Evolutionary conservation across 768 basidiomycete genomes (phyloP), one percentile per base, ranked within the genome.

Genomic region (Tulasnella sp.): DNA sequence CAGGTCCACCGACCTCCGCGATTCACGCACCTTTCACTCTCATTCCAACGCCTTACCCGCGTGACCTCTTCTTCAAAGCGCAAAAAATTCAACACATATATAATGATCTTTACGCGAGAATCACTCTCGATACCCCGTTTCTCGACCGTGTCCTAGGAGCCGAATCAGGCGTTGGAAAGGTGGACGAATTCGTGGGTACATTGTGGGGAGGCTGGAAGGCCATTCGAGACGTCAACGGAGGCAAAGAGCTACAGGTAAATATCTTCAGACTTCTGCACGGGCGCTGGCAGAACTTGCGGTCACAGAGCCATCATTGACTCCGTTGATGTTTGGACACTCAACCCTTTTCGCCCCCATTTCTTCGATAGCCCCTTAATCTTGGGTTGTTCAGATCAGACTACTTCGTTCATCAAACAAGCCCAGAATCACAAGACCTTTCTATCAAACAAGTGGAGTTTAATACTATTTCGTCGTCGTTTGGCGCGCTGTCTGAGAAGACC

Each of bases 381-480:
- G 95, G 95, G 22, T 81, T 99, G 22, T 97, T 96, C 81, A 85
- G 96, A 70, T 97, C 95, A 11, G 96, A 99, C 81, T 99, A 98
- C 80, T 83, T 98, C 36, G 81, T 98, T 26, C 94, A 99, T 75
- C 79, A 77, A 36, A 78, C 81, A 35, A 77, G 82, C 3, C 40
- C 67, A 44, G 77, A 83, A 16, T 80, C 81, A 6, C 19, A 32
- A 32, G 67, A 59, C 7, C n/a, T 75, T n/a, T 69, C 76, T n/a
- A 80, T 99, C 75, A 96, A 95, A 79, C 96, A 99, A 80, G 96
- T 98, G 47, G 96, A 99, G 79, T 97, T 98, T 81, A 99, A 99
- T 78, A 97, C 96, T 9, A 95, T 98, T 75, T 93, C 95, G 2
- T 87, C 89, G 0, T 95, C 94, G 0, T 96, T 98, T 79, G 96